Percentiles rank a stretch among this genome's conserved stretches.
These are phyloP conservation scores for Fraxinus floribunda DNA, from an alignment of 305 asterid species.

Conservation along the genomic window DNA sequence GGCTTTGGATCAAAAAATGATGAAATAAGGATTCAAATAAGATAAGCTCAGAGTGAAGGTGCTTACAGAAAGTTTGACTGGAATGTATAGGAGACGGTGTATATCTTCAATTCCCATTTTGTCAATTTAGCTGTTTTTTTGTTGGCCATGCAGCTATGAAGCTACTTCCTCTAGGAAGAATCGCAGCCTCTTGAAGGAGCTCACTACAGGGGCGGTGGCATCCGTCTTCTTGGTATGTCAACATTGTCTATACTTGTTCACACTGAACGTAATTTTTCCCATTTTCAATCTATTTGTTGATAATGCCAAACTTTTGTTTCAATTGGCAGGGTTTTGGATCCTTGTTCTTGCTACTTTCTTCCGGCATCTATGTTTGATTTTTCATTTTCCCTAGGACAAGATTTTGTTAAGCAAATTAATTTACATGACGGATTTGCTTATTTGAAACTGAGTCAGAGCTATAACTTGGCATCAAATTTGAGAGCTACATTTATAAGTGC, in stretches of 20 bases:
- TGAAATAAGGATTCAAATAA: neutral
- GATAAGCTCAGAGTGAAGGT: neutral
- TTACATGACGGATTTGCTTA: constrained; percentile 1
- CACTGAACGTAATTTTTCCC: neutral
- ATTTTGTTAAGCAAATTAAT: neutral
- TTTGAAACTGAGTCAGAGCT: constrained; percentile 10
- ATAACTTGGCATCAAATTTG: constrained; percentile 22
- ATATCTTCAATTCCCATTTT: neutral
- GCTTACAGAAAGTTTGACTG: neutral
- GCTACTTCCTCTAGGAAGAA: constrained; percentile 87
- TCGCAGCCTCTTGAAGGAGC: constrained; percentile 81
- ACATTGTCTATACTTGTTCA: neutral
- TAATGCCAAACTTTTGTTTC: constrained; percentile 14
- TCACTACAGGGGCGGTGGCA: constrained; percentile 82
- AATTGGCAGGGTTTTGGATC: constrained; percentile 87
- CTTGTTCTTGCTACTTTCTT: constrained; percentile 84
- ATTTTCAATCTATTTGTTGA: neutral
- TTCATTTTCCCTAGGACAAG: constrained; percentile 9
- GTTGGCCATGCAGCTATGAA: constrained; percentile 67
- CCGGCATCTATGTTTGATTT: constrained; percentile 81
- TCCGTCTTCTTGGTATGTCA: constrained; percentile 80
- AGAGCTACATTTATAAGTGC: neutral
- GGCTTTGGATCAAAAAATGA: neutral
- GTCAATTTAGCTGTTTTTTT: neutral
- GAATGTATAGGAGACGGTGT: neutral